Conservation (phyloP, 2,329 filamentous ascomycete species). For the Fusarium xylarioides region DNA sequence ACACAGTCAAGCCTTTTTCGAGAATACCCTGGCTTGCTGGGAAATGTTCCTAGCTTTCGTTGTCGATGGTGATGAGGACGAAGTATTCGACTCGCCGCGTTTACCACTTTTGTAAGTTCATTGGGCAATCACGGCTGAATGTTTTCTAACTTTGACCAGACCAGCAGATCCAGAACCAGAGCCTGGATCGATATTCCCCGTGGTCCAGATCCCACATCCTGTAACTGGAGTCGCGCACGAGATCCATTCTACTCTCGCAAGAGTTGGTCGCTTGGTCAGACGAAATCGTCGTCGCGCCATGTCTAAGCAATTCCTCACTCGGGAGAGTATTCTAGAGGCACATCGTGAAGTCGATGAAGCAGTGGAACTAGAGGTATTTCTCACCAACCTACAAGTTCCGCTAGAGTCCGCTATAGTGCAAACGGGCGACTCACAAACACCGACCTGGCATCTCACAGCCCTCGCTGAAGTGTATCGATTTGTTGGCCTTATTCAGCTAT, state of each 20-base stretch:
- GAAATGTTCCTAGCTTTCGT: neutral
- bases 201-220: neutral
- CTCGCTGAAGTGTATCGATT: neutral
- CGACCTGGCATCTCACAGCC: neutral
- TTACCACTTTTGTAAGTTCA: neutral
- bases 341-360: neutral
- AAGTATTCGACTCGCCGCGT: accelerated
- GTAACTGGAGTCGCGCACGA: neutral
- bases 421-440: neutral
- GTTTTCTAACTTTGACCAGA: accelerated
- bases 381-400: neutral
- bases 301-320: accelerated
- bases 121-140: accelerated
- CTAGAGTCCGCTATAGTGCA: neutral
- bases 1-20: neutral
- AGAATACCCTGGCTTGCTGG: neutral
- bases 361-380: accelerated
- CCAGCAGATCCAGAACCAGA: accelerated
- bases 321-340: neutral
- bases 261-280: neutral
- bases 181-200: neutral
- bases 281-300: neutral
- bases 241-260: neutral
- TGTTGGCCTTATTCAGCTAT: neutral
- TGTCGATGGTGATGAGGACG: neutral